Base-by-base conservation (phyloP, 495 filamentous ascomycete genomes). In the Daldinia vernicosa region DNA sequence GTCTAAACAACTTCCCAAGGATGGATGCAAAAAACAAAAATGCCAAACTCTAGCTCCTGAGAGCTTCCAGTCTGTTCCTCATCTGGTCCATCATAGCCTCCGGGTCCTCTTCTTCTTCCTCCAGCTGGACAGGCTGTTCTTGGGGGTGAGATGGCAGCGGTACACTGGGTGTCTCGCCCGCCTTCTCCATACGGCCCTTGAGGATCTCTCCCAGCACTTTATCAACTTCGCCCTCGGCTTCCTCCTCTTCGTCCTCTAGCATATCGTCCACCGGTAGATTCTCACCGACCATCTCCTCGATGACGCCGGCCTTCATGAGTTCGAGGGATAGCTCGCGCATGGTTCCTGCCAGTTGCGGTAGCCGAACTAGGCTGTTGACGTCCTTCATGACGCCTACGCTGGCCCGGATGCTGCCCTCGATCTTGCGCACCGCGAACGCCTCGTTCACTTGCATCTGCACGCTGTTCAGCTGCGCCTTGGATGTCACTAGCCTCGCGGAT, bases 361-460 rank as follows among this genome's bases (percentile, higher is more conserved):
- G 80, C 27, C 90, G 84, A 27, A 98, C 87, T 6, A 98, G 83
- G 3, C 84, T 86, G 78, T 99, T 99, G 53, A 99, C 94, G 78
- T 98, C 94, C 79, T 93, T 93, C 95, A 99, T 98, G 69, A 99
- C 94, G 17, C 92, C 91, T 12, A 95, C 95, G 63, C 87, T 91
- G 54, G 91, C 92, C 60, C 89, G 85, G 70, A 99, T 92, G 77
- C 89, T 93, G 45, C 96, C 96, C 84, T 98, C 95, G 71, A 98
- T 98, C 84, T 97, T 97, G 69, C 94, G 89, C 75, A 97, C 90
- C 5, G 93, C 92, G 76, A 98, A 99, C 2, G 96, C 95, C 81
- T 98, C 95, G 75, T 92, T 93, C 69, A 99, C 96, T 80, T 98
- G 96, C 96, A 98, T 97, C 73, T 94, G 90, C 61, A 99, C 96